Evolutionary conservation across 2,329 filamentous ascomycete species (phyloP).

Genomic region (Niveomyces coronatus): DNA sequence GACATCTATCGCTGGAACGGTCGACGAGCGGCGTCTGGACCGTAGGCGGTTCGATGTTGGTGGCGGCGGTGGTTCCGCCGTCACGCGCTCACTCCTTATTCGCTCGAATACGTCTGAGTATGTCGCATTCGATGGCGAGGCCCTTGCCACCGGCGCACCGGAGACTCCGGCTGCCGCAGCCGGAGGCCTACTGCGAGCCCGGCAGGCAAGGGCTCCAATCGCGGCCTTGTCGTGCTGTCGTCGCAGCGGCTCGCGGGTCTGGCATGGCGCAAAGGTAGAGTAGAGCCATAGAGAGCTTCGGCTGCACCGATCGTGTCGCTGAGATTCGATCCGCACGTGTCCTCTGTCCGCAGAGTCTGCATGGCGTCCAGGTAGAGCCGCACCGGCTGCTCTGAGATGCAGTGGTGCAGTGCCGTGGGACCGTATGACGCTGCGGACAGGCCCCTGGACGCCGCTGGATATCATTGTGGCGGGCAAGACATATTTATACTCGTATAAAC

Average conservation of each 20-base stretch:
- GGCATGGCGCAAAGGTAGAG: conserved; percentile 28
- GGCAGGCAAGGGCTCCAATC: conserved; percentile 6
- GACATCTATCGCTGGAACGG: neutral
- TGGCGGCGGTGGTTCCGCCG: neutral
- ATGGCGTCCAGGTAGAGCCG: conserved; percentile 7
- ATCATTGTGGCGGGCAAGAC: neutral
- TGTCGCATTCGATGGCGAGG: no score
- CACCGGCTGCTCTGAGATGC: conserved; percentile 2
- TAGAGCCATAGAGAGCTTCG: conserved; percentile 29
- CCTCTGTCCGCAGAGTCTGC: conserved; percentile 2
- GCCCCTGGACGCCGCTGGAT: conserved; percentile 7
- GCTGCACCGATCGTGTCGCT: conserved; percentile 15
- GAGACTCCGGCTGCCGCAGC: no score
- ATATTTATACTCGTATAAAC: neutral
- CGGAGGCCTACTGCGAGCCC: neutral
- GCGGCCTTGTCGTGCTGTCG: conserved; percentile 9
- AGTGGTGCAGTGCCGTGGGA: conserved; percentile 6
- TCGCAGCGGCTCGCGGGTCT: conserved; percentile 2
- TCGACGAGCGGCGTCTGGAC: neutral
- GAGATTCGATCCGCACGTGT: conserved; percentile 10
- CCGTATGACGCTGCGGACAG: conserved; percentile 6
- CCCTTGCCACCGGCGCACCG: no score
- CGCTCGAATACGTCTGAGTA: no score
- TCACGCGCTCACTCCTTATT: neutral
- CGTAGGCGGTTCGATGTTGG: neutral